Percentiles rank a stretch among this genome's conserved stretches.
phyloP scores from a whole-genome alignment of 2,329 filamentous ascomycete genomes.

The Elsinoe arachidis region DNA sequence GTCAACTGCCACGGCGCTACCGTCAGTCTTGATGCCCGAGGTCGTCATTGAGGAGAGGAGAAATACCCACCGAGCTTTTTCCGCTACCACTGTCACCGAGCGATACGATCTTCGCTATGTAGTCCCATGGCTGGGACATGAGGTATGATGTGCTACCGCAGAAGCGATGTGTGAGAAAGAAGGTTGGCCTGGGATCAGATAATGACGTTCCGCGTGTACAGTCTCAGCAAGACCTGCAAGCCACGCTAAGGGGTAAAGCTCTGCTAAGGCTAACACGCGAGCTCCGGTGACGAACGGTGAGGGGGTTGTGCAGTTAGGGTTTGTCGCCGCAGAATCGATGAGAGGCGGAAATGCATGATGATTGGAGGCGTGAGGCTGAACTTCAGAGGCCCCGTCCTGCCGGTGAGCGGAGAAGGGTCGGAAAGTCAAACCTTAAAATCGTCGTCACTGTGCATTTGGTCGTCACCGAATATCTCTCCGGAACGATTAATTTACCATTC shows the following conservation, averaged over 20 bases:
- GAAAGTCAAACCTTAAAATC: too few relatives aligned
- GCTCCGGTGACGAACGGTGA: too few relatives aligned
- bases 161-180: not conserved
- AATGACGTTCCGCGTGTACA: not conserved
- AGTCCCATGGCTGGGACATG: slow-evolving; percentile 75
- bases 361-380: too few relatives aligned
- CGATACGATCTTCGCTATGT: slow-evolving; percentile 97
- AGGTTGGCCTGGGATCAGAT: not conserved
- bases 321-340: too few relatives aligned
- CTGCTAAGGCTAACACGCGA: too few relatives aligned
- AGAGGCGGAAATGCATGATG: too few relatives aligned
- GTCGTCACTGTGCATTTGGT: too few relatives aligned
- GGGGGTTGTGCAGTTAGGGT: too few relatives aligned
- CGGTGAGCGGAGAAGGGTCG: too few relatives aligned
- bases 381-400: too few relatives aligned
- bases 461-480: too few relatives aligned
- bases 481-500: not conserved
- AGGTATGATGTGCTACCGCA: slow-evolving; percentile 6
- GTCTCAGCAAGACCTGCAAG: not conserved
- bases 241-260: not conserved
- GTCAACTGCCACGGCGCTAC: slow-evolving; percentile 52
- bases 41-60: slow-evolving; percentile 17
- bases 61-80: slow-evolving; percentile 44
- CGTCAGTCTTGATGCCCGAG: slow-evolving; percentile 14
- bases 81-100: slow-evolving; percentile 95